These are phyloP conservation scores for Neohortaea acidophila DNA, from an alignment of 495 filamentous ascomycete genomes.

Conservation along the genomic window DNA sequence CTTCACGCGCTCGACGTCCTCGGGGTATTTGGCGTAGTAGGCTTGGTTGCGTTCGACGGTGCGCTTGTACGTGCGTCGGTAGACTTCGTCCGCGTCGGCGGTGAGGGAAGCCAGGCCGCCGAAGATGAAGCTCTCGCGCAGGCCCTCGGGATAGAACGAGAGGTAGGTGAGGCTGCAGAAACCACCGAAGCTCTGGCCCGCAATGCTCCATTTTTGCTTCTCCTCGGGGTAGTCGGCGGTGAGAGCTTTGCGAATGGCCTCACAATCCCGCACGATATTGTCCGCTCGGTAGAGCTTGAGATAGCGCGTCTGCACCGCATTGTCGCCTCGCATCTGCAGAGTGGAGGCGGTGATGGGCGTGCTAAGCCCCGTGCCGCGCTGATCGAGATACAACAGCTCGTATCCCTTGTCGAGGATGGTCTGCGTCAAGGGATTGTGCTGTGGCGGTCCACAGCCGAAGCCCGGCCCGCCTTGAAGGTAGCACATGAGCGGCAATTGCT, in stretches of 20 bases:
- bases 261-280: constrained; percentile 70
- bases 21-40: constrained; percentile 76
- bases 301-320: constrained; percentile 56
- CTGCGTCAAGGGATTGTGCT: constrained; percentile 50
- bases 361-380: constrained; percentile 76
- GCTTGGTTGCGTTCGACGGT: constrained; percentile 48
- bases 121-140: constrained; percentile 67
- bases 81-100: constrained; percentile 57
- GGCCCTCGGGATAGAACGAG: constrained; percentile 57
- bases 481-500: constrained; percentile 38
- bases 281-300: constrained; percentile 80
- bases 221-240: constrained; percentile 52
- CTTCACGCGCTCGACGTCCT: constrained; percentile 60
- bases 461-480: constrained; percentile 52
- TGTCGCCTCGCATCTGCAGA: constrained; percentile 47
- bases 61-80: constrained; percentile 52
- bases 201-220: constrained; percentile 61
- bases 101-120: constrained; percentile 71
- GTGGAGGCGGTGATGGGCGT: constrained; percentile 58
- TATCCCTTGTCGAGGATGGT: constrained; percentile 68
- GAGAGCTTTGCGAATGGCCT: constrained; percentile 63
- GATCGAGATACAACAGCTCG: constrained; percentile 70
- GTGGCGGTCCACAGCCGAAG: constrained; percentile 55
- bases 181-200: constrained; percentile 87
- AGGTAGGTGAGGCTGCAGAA: constrained; percentile 73